phyloP scores from a whole-genome alignment of 495 filamentous ascomycete genomes.

The Xylaria acuta region DNA sequence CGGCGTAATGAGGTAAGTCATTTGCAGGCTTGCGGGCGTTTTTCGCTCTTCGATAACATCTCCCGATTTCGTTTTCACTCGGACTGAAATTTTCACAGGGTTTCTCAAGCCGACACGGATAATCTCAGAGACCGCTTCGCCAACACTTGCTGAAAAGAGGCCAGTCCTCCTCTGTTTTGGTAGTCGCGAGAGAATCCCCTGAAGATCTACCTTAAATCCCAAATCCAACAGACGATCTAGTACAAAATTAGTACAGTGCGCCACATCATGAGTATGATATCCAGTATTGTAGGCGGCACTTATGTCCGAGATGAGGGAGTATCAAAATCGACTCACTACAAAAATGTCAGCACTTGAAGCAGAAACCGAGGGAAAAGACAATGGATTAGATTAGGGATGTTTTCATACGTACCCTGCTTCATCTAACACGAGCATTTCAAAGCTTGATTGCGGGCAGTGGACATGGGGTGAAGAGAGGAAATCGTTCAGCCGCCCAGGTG shows the following conservation, averaged over 20 bases:
- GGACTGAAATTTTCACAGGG: conserved; percentile 90
- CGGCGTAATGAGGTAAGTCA: conserved; percentile 81
- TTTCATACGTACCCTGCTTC: conserved; percentile 64
- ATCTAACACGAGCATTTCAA: conserved; percentile 89
- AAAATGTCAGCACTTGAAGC: conserved; percentile 1
- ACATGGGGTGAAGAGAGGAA: conserved; percentile 90
- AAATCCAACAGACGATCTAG: conserved; percentile 84
- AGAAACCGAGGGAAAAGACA: background rate
- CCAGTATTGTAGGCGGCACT: too few species aligned
- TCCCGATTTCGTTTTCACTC: conserved; percentile 74
- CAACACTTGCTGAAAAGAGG: conserved; percentile 90
- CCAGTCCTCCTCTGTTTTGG: conserved; percentile 95
- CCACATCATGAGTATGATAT: background rate
- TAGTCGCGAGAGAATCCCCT: conserved; percentile 79
- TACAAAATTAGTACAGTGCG: conserved; percentile 5
- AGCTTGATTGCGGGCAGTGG: conserved; percentile 83
- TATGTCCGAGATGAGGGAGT: background rate
- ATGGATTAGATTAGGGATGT: background rate
- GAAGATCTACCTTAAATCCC: conserved; percentile 92
- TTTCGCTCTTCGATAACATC: conserved; percentile 78
- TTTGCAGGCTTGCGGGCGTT: conserved; percentile 87
- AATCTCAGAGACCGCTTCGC: conserved; percentile 88
- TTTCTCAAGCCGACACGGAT: conserved; percentile 92
- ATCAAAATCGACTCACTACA: conserved; percentile 13
- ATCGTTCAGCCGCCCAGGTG: conserved; percentile 87